Conservation (phyloP, 169 alveolate species). For the Plasmodium vivax region DNA sequence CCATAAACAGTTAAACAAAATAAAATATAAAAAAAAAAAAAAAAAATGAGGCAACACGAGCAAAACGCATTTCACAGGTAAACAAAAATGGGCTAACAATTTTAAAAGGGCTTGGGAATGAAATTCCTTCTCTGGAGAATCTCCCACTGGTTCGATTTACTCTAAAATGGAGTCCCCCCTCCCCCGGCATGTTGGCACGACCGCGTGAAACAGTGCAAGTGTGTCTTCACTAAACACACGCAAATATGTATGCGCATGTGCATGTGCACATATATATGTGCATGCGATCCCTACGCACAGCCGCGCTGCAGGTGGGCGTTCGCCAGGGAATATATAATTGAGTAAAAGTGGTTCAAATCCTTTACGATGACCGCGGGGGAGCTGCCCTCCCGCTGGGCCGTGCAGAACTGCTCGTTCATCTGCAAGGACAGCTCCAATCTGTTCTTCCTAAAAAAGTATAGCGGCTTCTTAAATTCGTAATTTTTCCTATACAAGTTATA, state of each 20-base stretch:
- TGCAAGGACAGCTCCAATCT: conserved; percentile 50
- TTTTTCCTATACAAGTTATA: conserved; percentile 72
- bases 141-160: neutral
- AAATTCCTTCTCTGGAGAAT: neutral
- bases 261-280: conserved; percentile 12
- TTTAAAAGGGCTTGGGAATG: neutral
- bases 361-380: conserved; percentile 25
- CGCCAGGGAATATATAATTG: conserved; percentile 48
- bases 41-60: neutral
- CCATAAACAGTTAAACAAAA: neutral
- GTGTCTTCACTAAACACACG: neutral
- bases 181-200: neutral
- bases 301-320: conserved; percentile 15
- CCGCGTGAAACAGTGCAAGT: neutral
- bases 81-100: neutral
- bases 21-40: neutral
- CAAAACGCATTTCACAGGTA: neutral
- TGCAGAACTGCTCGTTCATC: conserved; percentile 33
- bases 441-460: conserved; percentile 56
- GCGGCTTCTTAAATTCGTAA: conserved; percentile 73
- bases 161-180: neutral
- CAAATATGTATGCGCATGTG: neutral
- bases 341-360: conserved; percentile 55
- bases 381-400: conserved; percentile 16
- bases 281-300: neutral